Base-by-base conservation (phyloP, 306 rosid genomes). In the Arachis hypogaea region DNA sequence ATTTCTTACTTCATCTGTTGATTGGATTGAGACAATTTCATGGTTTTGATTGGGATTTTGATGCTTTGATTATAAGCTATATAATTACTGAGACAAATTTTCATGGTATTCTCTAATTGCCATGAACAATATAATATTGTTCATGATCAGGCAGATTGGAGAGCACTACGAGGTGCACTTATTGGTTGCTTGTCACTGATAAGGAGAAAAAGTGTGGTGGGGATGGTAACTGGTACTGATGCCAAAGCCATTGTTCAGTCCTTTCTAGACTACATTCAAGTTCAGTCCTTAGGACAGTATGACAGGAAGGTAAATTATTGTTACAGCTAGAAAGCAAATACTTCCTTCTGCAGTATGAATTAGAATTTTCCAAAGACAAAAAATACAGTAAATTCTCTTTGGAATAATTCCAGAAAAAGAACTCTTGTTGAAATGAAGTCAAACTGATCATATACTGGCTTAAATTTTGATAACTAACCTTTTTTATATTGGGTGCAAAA, bases 81-180 rank as follows among this genome's bases (percentile, higher is more conserved):
- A 40, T 66, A 55, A 46, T 55, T 69, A 40, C 61, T 63, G 28
- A 47, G 36, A 18, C 38, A 57, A 7, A 77, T 63, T 69, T 77
- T 72, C 70, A 51, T 60, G 14, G 51, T 8, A 38, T 73, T 74
- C 50, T 54, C 58, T 18, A 44, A 44, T 82, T 36, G 51, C 64
- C 51, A 75, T 66, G 45, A 76, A 59, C 43, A 29, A 59, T 55
- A 60, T 73, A 61, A 68, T 76, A 47, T 75, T 77, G 46, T 76
- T 70, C 66, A 73, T 66, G 71, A 84, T 89, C 93, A 94, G 99
- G 95, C 90, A 88, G 97, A 94, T 85, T 94, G 99, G 99, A 92
- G 85, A 85, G 96, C 97, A 75, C 82, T 92, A 76, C 89, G 90
- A 38, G 99, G 97, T 79, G 96, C 97, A 63, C 93, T 94, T 75